These are phyloP conservation scores for Neonectria hederae DNA, from an alignment of 2,329 filamentous ascomycete species.

Conservation along the genomic window DNA sequence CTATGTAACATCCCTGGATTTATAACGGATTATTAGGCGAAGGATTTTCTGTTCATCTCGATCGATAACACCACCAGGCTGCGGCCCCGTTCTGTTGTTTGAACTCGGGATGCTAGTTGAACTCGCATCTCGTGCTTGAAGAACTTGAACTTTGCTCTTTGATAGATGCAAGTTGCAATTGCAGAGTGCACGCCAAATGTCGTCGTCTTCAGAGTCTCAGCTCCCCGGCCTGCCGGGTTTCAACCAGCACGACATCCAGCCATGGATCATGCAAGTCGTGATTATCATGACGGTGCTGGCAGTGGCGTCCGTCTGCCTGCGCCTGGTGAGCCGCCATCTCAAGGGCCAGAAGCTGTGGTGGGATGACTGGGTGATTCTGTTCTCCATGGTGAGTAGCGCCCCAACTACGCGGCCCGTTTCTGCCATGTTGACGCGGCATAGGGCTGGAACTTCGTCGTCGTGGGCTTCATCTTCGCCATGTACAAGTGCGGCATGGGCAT, in stretches of 20 bases:
- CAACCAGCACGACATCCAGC: conserved; percentile 48
- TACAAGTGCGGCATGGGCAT: conserved; percentile 56
- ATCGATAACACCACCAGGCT: background rate
- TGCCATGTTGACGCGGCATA: conserved; percentile 21
- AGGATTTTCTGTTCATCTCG: background rate
- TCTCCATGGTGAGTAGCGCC: conserved; percentile 53
- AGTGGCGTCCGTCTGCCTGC: conserved; percentile 49
- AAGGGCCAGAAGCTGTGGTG: conserved; percentile 58
- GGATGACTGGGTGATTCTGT: conserved; percentile 61
- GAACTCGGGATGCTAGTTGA: background rate
- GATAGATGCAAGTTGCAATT: background rate
- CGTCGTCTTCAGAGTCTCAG: conserved; percentile 26
- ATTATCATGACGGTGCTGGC: conserved; percentile 54
- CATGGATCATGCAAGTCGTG: conserved; percentile 54
- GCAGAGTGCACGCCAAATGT: conserved; percentile 19
- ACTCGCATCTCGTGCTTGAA: background rate
- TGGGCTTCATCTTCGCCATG: conserved; percentile 61
- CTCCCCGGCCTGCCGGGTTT: conserved; percentile 38
- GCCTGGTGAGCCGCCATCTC: conserved; percentile 53
- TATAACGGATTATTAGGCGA: background rate
- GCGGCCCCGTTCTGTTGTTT: too few species aligned
- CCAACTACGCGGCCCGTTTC: background rate
- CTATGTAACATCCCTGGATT: background rate
- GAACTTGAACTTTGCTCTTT: background rate
- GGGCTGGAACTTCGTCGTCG: conserved; percentile 54